Evolutionary conservation across 164 flowering plant species (phyloP), one percentile per base, ranked within the genome.

Genomic region (Magnolia officinalis): DNA sequence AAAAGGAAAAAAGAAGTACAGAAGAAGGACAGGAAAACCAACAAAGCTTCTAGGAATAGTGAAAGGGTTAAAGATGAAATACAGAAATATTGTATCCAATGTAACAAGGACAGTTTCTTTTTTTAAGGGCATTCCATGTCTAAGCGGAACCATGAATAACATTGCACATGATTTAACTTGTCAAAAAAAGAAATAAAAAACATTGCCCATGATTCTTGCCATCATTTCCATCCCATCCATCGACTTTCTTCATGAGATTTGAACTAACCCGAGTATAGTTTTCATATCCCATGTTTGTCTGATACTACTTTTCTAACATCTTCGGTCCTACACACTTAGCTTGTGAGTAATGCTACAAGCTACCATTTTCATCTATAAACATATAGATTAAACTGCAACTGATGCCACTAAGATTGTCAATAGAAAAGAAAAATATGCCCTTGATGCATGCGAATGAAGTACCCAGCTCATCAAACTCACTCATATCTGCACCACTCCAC

Each of bases 401-500:
- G 19, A 49, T 31, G n/a, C 18, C 19, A 74, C 37, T 7, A 5
- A 45, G n/a, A 26, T 21, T 16, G 49, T 4, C 2, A 20, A 45
- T 19, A 49, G 58, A 70, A 19, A n/a, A 49, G 55, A 73, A 11
- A 58, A 9, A 16, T 73, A 11, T 52, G 29, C 29, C 29, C 29
- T 26, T 26, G 2, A 26, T 26, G 29, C 29, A 26, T 26, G 50
- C 51, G 45, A n/a, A 66, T 45, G 45, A 23, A 51, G 68, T 20
- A 20, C 63, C 4, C 8, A 70, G 70, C 58, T 77, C 26, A 63
- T 2, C 50, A 29, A 58, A 78, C 90, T 83, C 70, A 93, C 94
- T 85, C 86, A 90, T 75, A 84, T 90, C 98, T 6, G 90, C 90
- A 64, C 85, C 84, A 85, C 88, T 88, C 96, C 95, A 93, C 50